Evolutionary conservation across 1,284 basidiomycete genomes (phyloP), one percentile per base, ranked within the genome.

Genomic region (Pseudozyma pruni): DNA sequence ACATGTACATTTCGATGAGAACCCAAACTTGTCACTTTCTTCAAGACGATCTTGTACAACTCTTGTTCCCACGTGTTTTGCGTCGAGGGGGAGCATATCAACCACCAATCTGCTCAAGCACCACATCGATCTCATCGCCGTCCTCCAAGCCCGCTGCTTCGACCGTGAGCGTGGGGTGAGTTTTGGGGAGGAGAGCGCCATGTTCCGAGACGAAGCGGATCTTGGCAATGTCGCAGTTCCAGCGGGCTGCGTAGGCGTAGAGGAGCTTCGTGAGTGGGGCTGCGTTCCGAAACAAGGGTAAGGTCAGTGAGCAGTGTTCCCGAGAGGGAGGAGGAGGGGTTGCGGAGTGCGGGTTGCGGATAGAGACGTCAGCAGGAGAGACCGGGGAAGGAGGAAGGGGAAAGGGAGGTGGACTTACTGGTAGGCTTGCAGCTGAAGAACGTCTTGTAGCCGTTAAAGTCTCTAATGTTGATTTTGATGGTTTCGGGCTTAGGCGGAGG

Each of bases 71-170:
- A n/a, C n/a, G n/a, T n/a, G n/a, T n/a, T n/a, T n/a, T n/a, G n/a
- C n/a, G n/a, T n/a, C n/a, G n/a, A n/a, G n/a, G n/a, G n/a, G n/a
- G n/a, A n/a, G n/a, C n/a, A n/a, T n/a, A n/a, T n/a, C n/a, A n/a
- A 19, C 61, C 61, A n/a, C 61, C 61, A 8, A 64, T 42, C 55
- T 64, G 61, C 35, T 64, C 61, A 7, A 64, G 34, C 61, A 56
- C 51, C 8, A 58, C 61, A 31, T 60, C 52, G 34, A 68, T 61
- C 40, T 56, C 49, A 8, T 68, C 64, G 0, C 44, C 53, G 22
- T 68, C 64, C 19, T 57, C 40, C 7, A 68, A 13, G 0, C 53
- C 57, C 11, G 8, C 32, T 0, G 19, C 47, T 42, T 17, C 7
- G 22, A 25, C 16, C 13, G 60, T 63, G 8, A 33, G 29, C 1